Evolutionary conservation across 2,329 filamentous ascomycete genomes (phyloP), one percentile per base, ranked within the genome.

Genomic region (Mycogone perniciosa): DNA sequence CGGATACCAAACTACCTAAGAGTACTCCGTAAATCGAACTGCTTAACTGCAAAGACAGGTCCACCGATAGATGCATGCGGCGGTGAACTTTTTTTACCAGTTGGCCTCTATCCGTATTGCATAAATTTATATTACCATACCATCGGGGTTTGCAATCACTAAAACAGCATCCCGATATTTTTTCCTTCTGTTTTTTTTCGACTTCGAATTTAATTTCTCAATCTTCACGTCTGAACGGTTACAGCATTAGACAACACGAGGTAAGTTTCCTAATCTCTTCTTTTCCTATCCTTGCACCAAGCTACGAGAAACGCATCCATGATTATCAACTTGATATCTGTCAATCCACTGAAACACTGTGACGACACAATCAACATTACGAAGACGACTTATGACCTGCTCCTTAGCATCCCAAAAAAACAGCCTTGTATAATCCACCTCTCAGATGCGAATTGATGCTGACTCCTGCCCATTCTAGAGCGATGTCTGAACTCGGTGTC

Each of bases 281-380:
- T 26, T 31, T n/a, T 34, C 13, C 42, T 7, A 13, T 34, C 42
- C 31, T 27, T 37, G 11, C 31, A 38, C 26, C 34, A 33, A 39
- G 30, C 11, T 6, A 37, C n/a, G 26, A 40, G 6, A 9, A 47
- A 20, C 29, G 8, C 30, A 40, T n/a, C 33, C 53, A 76, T 78
- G 76, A 79, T 79, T 78, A 77, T 62, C 54, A 59, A 63, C 60
- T 64, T 72, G 73, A 72, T 68, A 79, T 80, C 76, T 80, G 76
- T 80, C 76, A 80, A 80, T 80, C 76, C 76, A 68, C 76, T 77
- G 76, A 80, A 64, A 61, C 62, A 61, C 62, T 67, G 64, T 70
- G 73, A 72, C 61, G 70, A 74, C 66, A 71, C 61, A 64, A 53
- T 62, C 67, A 64, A 69, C 60, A 57, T 66, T 73, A 70, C 68